Evolutionary conservation across 495 filamentous ascomycete species (phyloP), one percentile per base, ranked within the genome.

Genomic region (Podospora bellae-mahoneyi): DNA sequence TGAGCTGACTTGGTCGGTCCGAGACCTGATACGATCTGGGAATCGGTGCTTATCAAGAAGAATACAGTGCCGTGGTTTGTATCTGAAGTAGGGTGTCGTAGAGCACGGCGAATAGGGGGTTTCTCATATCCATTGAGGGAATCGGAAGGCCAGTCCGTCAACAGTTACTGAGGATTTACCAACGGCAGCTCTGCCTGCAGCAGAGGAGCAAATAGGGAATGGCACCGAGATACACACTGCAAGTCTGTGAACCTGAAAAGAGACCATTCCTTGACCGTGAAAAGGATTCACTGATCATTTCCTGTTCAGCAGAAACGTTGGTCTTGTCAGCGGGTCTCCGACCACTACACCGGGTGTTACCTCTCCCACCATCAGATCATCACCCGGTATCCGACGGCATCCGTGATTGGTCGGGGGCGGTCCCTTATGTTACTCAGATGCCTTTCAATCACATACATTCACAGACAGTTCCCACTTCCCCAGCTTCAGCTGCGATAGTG

Each of bases 221-320:
- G 3, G 13, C 5, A 13, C 59, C 27, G 27, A 61, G 59, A 61
- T 61, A 30, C 59, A 30, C 30, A 26, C 26, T 61, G 27, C 39
- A 48, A 48, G 5, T 13, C 15, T 48, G 5, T 48, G 39, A 13
- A 48, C 39, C 39, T 48, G 39, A 48, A 13, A 13, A 10, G 39
- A 48, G 9, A 48, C 39, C 13, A 48, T 48, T 48, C 39, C 6
- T 13, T 10, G 39, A 10, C 13, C 18, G n/a, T 61, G 32, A 32
- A 26, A 61, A 30, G n/a, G n/a, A 61, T 9, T 28, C 16, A 28
- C 59, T 61, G 59, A 61, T 61, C 59, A 28, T 61, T 61, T 27
- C 59, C 59, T 32, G 6, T 61, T 61, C 3, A 18, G 26, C 39
- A 48, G 39, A 30, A 13, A 59, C 56, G 5, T 19, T 59, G 56